phyloP scores from a whole-genome alignment of 139 green algal species.

The Zygnema circumcarinatum region DNA sequence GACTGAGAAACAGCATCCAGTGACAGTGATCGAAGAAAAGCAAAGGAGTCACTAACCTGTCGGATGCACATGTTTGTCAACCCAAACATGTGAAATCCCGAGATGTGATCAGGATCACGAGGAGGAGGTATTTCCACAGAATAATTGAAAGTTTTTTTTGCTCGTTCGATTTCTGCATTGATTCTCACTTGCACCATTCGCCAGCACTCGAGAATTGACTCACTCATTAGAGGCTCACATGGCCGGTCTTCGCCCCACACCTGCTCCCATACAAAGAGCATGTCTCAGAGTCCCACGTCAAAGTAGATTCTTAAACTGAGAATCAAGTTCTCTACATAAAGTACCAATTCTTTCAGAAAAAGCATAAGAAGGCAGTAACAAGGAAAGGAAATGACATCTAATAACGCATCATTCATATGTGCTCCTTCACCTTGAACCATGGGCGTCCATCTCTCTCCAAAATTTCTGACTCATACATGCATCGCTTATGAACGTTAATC shows the following conservation, averaged over 20 bases:
- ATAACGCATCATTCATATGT: too few relatives aligned
- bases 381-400: slow-evolving; percentile 10
- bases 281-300: neutral
- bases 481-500: neutral
- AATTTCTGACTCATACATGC: neutral
- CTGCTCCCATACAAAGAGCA: neutral
- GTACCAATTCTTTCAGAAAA: neutral
- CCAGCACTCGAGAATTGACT: neutral
- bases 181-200: neutral
- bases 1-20: too few relatives aligned
- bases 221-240: neutral
- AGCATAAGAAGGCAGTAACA: too few relatives aligned
- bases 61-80: too few relatives aligned
- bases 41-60: too few relatives aligned
- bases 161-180: neutral
- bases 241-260: neutral
- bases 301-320: neutral
- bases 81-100: neutral
- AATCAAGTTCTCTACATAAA: slow-evolving; percentile 1
- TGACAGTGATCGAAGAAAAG: too few relatives aligned
- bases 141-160: neutral
- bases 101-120: neutral
- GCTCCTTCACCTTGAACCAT: slow-evolving; percentile 13
- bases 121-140: neutral
- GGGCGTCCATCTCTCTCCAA: neutral